Evolutionary conservation across 192 early-diverging fungal genomes (phyloP).

Genomic region (Coemansia sp.): DNA sequence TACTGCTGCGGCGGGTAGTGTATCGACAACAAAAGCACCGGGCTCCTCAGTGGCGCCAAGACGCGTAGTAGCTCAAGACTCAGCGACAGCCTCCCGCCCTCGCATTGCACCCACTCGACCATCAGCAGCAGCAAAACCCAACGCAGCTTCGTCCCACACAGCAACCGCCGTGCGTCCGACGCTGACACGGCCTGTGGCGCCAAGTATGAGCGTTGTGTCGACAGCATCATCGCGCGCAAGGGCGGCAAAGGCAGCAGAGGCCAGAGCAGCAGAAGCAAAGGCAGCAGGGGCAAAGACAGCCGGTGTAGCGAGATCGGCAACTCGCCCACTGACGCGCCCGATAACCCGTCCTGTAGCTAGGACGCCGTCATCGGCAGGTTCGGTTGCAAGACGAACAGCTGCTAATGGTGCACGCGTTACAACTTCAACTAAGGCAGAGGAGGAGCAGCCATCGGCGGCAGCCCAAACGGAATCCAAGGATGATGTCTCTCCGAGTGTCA

Average conservation of each 20-base stretch:
- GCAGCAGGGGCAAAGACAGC: background rate
- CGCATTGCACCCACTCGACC: background rate
- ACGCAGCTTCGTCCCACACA: conserved; percentile 10
- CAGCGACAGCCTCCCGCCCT: background rate
- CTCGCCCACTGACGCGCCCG: background rate
- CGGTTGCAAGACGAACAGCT: conserved; percentile 1
- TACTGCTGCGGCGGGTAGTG: background rate
- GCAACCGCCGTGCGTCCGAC: conserved; percentile 2
- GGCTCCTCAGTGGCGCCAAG: background rate
- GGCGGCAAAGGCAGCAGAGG: conserved; percentile 24
- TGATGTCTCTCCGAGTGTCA: background rate
- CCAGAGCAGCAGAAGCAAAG: conserved; percentile 11
- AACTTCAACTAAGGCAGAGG: background rate
- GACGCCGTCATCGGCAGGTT: background rate
- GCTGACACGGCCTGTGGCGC: background rate
- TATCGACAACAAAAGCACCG: background rate
- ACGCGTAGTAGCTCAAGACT: background rate
- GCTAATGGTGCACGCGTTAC: background rate
- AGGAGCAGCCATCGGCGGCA: background rate
- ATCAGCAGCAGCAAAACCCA: conserved; percentile 6
- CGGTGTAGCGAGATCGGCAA: background rate
- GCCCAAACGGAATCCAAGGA: background rate
- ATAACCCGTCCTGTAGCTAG: background rate
- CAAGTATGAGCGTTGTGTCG: conserved; percentile 6
- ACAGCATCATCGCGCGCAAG: conserved; percentile 36